Base-by-base conservation (phyloP, 441 rosid genomes). In the Pelargonium myrrhifolium region DNA sequence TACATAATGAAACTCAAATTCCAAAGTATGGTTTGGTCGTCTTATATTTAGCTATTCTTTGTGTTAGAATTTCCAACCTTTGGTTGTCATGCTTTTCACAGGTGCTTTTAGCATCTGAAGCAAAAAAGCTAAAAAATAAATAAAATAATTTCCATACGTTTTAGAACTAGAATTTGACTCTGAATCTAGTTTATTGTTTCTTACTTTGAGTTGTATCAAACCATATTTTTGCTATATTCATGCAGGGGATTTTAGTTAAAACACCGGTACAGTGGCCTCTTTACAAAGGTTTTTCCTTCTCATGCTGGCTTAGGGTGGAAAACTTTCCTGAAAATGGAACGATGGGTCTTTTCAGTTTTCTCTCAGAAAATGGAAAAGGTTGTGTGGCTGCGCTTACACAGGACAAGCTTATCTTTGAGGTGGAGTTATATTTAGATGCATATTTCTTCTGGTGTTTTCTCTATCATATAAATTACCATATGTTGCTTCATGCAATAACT, bases 251-350 rank as follows among this genome's bases (percentile, higher is more conserved):
- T 74, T 67, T 79, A 43, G 80, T 95, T 75, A 90, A 82, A 77
- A 87, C 97, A 61, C 98, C 99, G 42, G 71, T 90, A 55, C 98
- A 87, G 72, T 95, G 97, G 97, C 99, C 99, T 77, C 81, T 85
- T 59, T 89, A 83, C 74, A 92, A 87, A 80, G 98, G 99, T 49
- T 92, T 92, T 79, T 92, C 99, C 70, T 95, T 92, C 81, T 87
- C 97, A 70, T 95, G 99, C 73, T 95, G 99, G 99, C 88, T 95
- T 70, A 85, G 99, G 83, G 90, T 92, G 69, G 99, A 95, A 87
- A 82, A 81, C 76, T 92, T 90, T 75, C 95, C 89, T 35, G 80
- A 83, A 70, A 83, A 71, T 79, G 93, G 91, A 71, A 78, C 86
- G 72, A 87, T 92, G 96, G 89, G 92, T 68, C 89, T 95, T 79